Evolutionary conservation across 179 eudicot genomes (phyloP), one percentile per base, ranked within the genome.

Genomic region (Sideroxylon spinosum): DNA sequence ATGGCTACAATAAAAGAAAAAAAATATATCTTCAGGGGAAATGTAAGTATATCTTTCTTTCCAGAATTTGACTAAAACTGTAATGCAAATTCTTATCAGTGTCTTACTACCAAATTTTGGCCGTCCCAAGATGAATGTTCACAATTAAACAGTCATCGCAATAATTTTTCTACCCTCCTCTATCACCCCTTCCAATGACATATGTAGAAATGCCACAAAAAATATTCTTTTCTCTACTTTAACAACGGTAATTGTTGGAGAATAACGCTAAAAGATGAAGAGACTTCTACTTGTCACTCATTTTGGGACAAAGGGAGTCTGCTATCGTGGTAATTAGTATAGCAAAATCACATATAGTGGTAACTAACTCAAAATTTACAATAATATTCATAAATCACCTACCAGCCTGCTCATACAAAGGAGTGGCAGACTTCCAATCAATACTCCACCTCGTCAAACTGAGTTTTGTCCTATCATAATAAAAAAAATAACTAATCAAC

Each of bases 401-500:
- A 89, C 93, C 93, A 57, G 98, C 98, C 83, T 92, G 98, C 86
- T 93, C 98, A 76, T 92, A 93, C 78, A 91, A 67, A 61, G 63
- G 80, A 37, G 92, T 82, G 65, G 98, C 98, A 73, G 85, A 81
- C 78, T 76, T 90, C 98, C 98, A 93, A 84, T 93, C 98, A 74
- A 93, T 93, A 82, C 83, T 93, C 98, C 98, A 93, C 81, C 98
- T 87, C 8, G 98, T 93, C 61, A 93, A 73, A 77, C 88, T 89
- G 63, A 93, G 89, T 78, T 88, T 92, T 63, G 95, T 92, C 72
- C 93, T 89, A 68, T 48, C 19, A 65, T 62, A 56, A 25, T 13
- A 55, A 29, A 74, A 59, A 17, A 56, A 29, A 37, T 14, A 59
- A 48, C 67, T 8, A 26, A 16, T 73, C 19, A 73, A 6, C 17